phyloP scores from a whole-genome alignment of 2,329 filamentous ascomycete genomes.

The Fusarium zealandicum region DNA sequence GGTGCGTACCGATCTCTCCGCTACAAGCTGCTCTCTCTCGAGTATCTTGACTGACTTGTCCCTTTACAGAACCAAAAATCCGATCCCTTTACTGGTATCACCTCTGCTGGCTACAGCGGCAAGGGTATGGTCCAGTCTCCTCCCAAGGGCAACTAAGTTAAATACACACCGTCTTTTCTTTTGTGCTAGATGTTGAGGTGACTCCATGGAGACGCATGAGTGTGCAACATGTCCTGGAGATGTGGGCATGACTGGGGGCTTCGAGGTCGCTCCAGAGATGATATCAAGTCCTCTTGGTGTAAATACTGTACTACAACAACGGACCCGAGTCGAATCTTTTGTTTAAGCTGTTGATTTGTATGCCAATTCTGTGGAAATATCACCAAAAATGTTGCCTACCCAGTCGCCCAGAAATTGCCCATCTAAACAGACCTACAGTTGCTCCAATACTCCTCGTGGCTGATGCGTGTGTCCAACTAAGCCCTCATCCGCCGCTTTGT shows the following conservation, averaged over 20 bases:
- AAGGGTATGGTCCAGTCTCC: slow-evolving; percentile 79
- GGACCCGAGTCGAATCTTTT: slow-evolving; percentile 46
- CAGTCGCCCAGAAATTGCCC: slow-evolving; percentile 20
- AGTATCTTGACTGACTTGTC: slow-evolving; percentile 19
- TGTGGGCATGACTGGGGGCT: slow-evolving; percentile 42
- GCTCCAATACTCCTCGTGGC: slow-evolving; percentile 20
- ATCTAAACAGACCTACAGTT: slow-evolving; percentile 21
- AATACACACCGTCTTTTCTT: slow-evolving; percentile 42
- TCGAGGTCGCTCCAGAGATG: slow-evolving; percentile 43
- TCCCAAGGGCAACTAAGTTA: slow-evolving; percentile 57
- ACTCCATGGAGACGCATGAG: slow-evolving; percentile 43
- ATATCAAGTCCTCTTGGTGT: slow-evolving; percentile 45
- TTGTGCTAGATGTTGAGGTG: slow-evolving; percentile 47
- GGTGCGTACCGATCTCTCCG: slow-evolving; percentile 56
- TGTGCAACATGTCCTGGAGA: slow-evolving; percentile 45
- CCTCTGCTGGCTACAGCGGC: slow-evolving; percentile 79
- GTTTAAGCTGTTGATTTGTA: slow-evolving; percentile 39
- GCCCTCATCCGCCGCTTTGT: slow-evolving; percentile 54
- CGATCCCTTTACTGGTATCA: slow-evolving; percentile 86
- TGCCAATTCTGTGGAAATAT: slow-evolving; percentile 19
- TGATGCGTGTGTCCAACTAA: not conserved
- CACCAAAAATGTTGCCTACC: slow-evolving; percentile 17
- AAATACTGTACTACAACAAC: slow-evolving; percentile 55
- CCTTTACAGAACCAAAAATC: slow-evolving; percentile 75
- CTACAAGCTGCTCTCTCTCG: not conserved